Evolutionary conservation across 1,139 yeast genomes (phyloP).

Genomic region (Yamadazyma siamensis): DNA sequence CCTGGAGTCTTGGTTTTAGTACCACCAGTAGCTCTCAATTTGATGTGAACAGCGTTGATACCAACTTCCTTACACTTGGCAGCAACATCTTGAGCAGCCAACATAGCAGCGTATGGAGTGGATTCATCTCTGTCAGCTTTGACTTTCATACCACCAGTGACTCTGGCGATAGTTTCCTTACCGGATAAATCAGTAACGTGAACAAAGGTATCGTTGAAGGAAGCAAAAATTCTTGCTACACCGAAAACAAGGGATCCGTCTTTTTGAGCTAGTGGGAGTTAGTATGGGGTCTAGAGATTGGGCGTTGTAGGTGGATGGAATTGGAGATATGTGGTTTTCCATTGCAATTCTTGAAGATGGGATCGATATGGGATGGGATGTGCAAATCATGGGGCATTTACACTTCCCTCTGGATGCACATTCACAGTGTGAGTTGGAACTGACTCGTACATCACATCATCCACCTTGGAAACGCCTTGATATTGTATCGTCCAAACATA

Average conservation of each 20-base stretch:
- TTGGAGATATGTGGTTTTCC: too few species aligned
- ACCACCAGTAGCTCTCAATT: constrained; percentile 99
- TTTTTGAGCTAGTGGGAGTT: constrained; percentile 21
- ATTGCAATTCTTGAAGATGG: too few species aligned
- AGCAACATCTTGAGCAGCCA: constrained; percentile 99
- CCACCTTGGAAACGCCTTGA: too few species aligned
- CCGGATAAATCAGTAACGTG: constrained; percentile 99
- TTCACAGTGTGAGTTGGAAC: too few species aligned
- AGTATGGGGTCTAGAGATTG: too few species aligned
- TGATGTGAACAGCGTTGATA: constrained; percentile 98
- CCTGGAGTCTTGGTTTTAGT: constrained; percentile 99
- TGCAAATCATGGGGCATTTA: too few species aligned
- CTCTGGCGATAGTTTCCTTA: constrained; percentile 99
- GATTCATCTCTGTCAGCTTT: constrained; percentile 99
- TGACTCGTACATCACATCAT: too few species aligned
- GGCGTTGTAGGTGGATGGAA: constrained; percentile 1
- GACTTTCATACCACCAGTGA: constrained; percentile 99
- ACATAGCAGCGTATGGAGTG: constrained; percentile 99
- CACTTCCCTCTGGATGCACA: constrained; percentile 1
- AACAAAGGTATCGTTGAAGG: constrained; percentile 99
- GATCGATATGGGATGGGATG: too few species aligned
- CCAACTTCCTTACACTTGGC: constrained; percentile 99
- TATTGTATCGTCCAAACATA: constrained; percentile 25
- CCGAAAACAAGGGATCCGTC: constrained; percentile 94
- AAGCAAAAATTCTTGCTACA: constrained; percentile 99